Evolutionary conservation across 768 basidiomycete genomes (phyloP), one percentile per base, ranked within the genome.

Genomic region (Pisolithus orientalis): DNA sequence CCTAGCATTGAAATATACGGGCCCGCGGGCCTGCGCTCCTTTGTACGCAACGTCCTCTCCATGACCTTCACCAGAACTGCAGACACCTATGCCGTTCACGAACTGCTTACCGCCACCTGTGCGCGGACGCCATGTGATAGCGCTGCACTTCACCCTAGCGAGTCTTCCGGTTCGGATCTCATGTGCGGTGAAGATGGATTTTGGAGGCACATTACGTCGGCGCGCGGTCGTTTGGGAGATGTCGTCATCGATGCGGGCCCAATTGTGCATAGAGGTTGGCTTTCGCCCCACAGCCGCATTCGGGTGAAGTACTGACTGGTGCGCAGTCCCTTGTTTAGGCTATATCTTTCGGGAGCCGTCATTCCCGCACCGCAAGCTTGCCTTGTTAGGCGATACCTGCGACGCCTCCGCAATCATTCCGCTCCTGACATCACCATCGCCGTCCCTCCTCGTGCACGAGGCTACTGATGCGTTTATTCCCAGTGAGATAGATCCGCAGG

Each of bases 381-480:
- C 84, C 25, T 76, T 92, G 44, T 74, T 92, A 5, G 91, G 91
- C 0, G 90, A 93, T 62, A 90, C 88, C 1, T 80, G 70, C 56
- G 83, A 92, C 60, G 76, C 84, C 0, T 75, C 78, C 27, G 60
- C 72, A 1, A 77, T 88, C 47, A 67, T 77, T n/a, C 80, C 80
- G 9, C 75, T 89, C 24, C 79, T 79, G 64, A 58, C 59, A 43
- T 62, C 68, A 27, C 73, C 80, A 44, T 62, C 76, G 4, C 75
- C 78, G 24, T 80, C 83, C 28, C 72, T 93, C n/a, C 75, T 93
- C 17, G 73, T 93, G n/a, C 92, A 94, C 65, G 91, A 94, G 68
- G 82, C 85, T 1, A 91, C 88, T 2, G 90, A 93, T 61, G 82
- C 85, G 0, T 77, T 76, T 57, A 80, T 94, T 37, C 83, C 86